phyloP scores from a whole-genome alignment of 2,329 filamentous ascomycete genomes.

The Aspergillus neotritici region DNA sequence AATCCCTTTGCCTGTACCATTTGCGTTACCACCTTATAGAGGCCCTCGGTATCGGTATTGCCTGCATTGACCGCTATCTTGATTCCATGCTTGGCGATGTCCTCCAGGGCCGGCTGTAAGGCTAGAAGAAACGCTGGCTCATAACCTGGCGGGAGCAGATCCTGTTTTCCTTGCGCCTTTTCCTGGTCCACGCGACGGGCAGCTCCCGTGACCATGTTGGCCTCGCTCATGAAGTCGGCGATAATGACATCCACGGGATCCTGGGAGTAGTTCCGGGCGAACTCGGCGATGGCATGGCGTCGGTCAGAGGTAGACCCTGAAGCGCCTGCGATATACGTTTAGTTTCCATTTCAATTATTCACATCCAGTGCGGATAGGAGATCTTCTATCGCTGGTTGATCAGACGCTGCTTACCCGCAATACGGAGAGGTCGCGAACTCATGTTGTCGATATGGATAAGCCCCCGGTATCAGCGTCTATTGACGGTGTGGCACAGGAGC shows the following conservation, averaged over 20 bases:
- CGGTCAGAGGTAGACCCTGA: slow-evolving; percentile 44
- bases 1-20: slow-evolving; percentile 37
- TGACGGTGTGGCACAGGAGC: no score
- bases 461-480: no score
- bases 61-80: slow-evolving; percentile 44
- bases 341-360: neutral
- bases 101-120: slow-evolving; percentile 35
- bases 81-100: slow-evolving; percentile 38
- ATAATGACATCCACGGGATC: slow-evolving; percentile 46
- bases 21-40: slow-evolving; percentile 35
- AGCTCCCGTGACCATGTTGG: slow-evolving; percentile 47
- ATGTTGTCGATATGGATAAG: slow-evolving; percentile 6
- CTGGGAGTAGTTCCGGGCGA: slow-evolving; percentile 36
- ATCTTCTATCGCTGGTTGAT: neutral
- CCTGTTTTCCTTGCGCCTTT: slow-evolving; percentile 6
- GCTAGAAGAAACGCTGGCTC: slow-evolving; percentile 50
- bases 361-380: neutral
- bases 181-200: slow-evolving; percentile 35
- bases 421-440: slow-evolving; percentile 22
- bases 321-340: slow-evolving; percentile 26
- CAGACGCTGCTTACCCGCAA: slow-evolving; percentile 20
- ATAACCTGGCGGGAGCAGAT: slow-evolving; percentile 38
- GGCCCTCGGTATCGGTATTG: slow-evolving; percentile 36
- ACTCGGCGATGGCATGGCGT: slow-evolving; percentile 41
- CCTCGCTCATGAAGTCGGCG: slow-evolving; percentile 46